Base-by-base conservation (phyloP, 441 rosid genomes). In the Populus hybrid region DNA sequence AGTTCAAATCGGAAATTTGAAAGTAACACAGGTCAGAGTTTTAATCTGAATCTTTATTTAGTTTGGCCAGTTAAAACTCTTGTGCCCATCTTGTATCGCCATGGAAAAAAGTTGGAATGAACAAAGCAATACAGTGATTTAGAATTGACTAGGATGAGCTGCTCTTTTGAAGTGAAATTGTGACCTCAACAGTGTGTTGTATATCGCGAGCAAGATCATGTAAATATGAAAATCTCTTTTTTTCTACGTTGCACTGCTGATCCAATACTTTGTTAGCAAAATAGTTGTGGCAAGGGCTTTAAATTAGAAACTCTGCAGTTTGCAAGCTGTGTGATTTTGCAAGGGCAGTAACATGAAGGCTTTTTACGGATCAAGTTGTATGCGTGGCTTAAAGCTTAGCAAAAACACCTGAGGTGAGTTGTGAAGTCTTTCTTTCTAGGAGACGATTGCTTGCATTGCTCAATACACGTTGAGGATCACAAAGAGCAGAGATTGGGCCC, bases 171-270 rank as follows among this genome's bases (percentile, higher is more conserved):
- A 78, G 81, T 75, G 76, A 78, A 79, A 72, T 38, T 79, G 72
- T 71, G 26, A 70, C 87, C 83, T 77, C 87, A 67, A 63, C 67
- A 66, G 67, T 77, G 75, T 81, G 72, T 64, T 85, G 87, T 85
- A 81, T 73, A 85, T 82, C 75, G 73, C 74, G 79, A 70, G 80
- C 73, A 76, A 36, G 64, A 69, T 74, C 70, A 40, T 85, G 87
- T 81, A 74, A 77, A 78, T 86, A 82, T 80, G 38, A 73, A 77
- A 76, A 23, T 77, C 26, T 61, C 76, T 78, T 71, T 77, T 54
- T 54, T 67, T 23, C 36, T 10, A 50, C 26, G 26, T 26, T 26
- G 6, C 0, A 46, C 57, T 46, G 5, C 2, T 46, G 57, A 46
- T 46, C 57, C 57, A 12, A 46, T 46, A 46, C 57, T 14, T 46